Conservation (phyloP, 257 asterid genomes). For the Asclepias syriaca region DNA sequence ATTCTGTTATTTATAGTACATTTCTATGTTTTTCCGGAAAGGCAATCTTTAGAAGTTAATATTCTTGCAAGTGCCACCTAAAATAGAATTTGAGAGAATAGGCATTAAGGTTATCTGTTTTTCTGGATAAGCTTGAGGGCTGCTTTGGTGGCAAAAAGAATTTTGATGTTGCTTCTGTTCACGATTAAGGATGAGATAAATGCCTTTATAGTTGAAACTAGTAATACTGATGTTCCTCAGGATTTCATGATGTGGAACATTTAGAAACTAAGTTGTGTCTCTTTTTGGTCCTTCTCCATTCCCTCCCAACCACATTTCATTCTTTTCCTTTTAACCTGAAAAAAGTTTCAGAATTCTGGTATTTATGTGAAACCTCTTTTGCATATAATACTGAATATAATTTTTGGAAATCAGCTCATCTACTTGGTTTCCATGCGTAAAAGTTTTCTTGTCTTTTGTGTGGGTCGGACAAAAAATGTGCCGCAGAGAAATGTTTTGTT, state of each 20-base stretch:
- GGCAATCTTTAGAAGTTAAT: not conserved
- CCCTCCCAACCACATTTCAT: not conserved
- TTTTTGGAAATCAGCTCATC: not conserved
- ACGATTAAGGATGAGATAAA: not conserved
- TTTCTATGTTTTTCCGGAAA: not conserved
- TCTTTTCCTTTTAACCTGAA: not conserved
- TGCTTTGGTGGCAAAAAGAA: not conserved
- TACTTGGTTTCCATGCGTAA: not conserved
- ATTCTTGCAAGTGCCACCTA: not conserved
- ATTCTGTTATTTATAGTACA: not conserved
- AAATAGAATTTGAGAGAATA: not conserved
- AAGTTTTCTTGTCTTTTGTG: not conserved
- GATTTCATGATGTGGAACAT: not conserved
- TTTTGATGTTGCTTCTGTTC: not conserved
- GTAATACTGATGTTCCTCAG: not conserved
- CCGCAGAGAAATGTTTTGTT: not conserved
- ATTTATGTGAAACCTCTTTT: not conserved
- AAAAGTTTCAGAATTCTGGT: not conserved
- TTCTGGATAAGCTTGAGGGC: not conserved
- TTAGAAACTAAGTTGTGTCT: not conserved
- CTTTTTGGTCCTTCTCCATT: not conserved
- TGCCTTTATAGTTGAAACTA: not conserved
- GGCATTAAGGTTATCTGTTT: not conserved
- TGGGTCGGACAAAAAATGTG: not conserved
- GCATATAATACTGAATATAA: not conserved